Evolutionary conservation across 208 protist species (phyloP).

Genomic region (Wallacemonas sp.): DNA sequence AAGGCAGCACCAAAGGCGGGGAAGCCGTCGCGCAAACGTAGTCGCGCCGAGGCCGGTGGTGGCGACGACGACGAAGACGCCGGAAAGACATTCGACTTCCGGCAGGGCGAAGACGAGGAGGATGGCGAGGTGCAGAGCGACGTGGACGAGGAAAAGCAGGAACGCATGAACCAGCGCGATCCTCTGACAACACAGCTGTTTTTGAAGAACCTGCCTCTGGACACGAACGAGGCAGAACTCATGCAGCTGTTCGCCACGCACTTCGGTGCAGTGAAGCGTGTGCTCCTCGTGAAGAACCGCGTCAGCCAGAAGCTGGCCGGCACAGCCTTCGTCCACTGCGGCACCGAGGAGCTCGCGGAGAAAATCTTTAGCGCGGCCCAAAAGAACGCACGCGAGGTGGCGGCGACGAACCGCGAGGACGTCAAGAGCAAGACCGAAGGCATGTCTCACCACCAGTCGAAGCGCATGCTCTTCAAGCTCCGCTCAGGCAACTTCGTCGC

Average conservation of each 20-base stretch:
- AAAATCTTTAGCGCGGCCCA: conserved; percentile 81
- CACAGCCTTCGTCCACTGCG: conserved; percentile 87
- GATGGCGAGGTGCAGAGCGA: conserved; percentile 86
- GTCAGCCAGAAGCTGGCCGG: conserved; percentile 68
- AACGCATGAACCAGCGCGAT: conserved; percentile 81
- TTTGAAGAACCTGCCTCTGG: conserved; percentile 80
- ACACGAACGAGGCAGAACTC: conserved; percentile 84
- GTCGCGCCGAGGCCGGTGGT: conserved; percentile 9
- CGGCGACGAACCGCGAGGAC: conserved; percentile 55
- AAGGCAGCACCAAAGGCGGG: conserved; percentile 21
- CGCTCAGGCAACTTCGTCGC: conserved; percentile 55
- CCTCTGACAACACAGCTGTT: conserved; percentile 89
- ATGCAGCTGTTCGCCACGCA: conserved; percentile 65
- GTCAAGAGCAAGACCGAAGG: conserved; percentile 68
- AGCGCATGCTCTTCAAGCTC: conserved; percentile 75
- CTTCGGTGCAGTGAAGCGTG: conserved; percentile 72
- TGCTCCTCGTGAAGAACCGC: conserved; percentile 84
- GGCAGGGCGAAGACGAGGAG: conserved; percentile 35
- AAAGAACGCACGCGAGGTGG: conserved; percentile 86
- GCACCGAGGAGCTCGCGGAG: conserved; percentile 53
- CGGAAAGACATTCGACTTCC: conserved; percentile 25
- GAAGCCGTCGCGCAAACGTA: conserved; percentile 38
- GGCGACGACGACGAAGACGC: conserved; percentile 34
- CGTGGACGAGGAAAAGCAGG: conserved; percentile 87
- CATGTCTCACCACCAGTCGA: conserved; percentile 81